Conservation (phyloP, 2,329 filamentous ascomycete species). For the Chlorencoelia australis region DNA sequence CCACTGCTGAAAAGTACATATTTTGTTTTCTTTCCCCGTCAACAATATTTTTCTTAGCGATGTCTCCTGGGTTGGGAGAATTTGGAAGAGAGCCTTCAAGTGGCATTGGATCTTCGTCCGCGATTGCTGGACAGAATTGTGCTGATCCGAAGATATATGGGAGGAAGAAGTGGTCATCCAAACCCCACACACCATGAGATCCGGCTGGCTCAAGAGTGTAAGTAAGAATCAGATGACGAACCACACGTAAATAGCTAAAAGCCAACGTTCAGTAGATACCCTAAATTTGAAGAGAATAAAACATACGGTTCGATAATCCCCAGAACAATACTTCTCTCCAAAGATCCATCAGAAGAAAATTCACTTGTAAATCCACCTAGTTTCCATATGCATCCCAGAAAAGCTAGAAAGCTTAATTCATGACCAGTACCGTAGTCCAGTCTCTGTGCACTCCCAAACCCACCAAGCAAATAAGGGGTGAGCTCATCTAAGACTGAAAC, state of each 20-base stretch:
- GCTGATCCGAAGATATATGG: conserved; percentile 94
- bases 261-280: conserved; percentile 5
- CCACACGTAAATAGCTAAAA: conserved; percentile 63
- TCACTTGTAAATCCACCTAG: conserved; percentile 64
- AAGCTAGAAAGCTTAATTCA: conserved; percentile 89
- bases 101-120: conserved; percentile 52
- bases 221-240: conserved; percentile 74
- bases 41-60: conserved; percentile 55
- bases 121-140: conserved; percentile 71
- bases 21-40: conserved; percentile 56
- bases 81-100: conserved; percentile 66
- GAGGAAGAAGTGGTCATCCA: conserved; percentile 94
- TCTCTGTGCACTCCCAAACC: conserved; percentile 79
- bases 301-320: conserved; percentile 72
- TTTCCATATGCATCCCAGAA: conserved; percentile 85
- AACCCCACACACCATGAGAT: conserved; percentile 93
- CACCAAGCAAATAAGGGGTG: conserved; percentile 68
- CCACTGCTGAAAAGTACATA: conserved; percentile 91
- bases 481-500: conserved; percentile 56
- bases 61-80: conserved; percentile 60
- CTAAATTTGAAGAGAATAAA: conserved; percentile 18
- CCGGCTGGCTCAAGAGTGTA: conserved; percentile 94
- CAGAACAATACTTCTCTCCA: conserved; percentile 73
- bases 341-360: conserved; percentile 34
- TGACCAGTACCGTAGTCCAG: conserved; percentile 96